Evolutionary conservation across 352 stramenopile genomes (phyloP), one percentile per base, ranked within the genome.

Genomic region (Blastocystis sp.): DNA sequence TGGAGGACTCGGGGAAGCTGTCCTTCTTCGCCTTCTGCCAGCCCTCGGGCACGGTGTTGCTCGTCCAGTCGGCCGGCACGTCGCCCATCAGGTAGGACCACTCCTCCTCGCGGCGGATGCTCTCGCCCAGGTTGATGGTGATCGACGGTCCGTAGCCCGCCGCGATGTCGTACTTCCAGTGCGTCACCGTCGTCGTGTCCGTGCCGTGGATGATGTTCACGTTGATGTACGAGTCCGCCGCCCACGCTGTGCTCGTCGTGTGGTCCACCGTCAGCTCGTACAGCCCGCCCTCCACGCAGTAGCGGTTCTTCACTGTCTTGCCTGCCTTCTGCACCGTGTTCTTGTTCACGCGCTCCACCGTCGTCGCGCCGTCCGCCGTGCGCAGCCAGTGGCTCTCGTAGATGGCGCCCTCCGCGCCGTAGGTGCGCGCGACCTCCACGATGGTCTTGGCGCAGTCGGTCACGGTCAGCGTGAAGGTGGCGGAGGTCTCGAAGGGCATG

Each of bases 21-120:
- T 54, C 74, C 54, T 60, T 84, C 74, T 84, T 84, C 11, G 17
- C 57, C 74, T 84, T 84, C 54, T 52, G 19, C 74, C 74, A 84
- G 57, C 4, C 57, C 17, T 66, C 52, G 24, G 74, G 74, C 21
- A 84, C 48, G 1, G 52, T 84, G 45, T 48, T 45, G n/a, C 28
- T 34, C 19, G 54, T 43, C 74, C 74, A 84, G 21, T 54, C 60
- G 7, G 38, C 21, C 11, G 74, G 74, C 21, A 84, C 21, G 6
- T 69, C 60, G 59, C 74, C 74, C 74, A 84, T 84, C n/a, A 48
- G 21, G 28, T 70, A 84, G 17, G 57, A 69, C 74, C 74, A 84
- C 24, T 84, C 74, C 34, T 34, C 38, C 1, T 52, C 74, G 60
- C 57, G 74, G 17, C 10, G 14, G 57, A 84, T 84, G n/a, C 34